Base-by-base conservation (phyloP, 2,329 filamentous ascomycete species). In the Gremmenia infestans region DNA sequence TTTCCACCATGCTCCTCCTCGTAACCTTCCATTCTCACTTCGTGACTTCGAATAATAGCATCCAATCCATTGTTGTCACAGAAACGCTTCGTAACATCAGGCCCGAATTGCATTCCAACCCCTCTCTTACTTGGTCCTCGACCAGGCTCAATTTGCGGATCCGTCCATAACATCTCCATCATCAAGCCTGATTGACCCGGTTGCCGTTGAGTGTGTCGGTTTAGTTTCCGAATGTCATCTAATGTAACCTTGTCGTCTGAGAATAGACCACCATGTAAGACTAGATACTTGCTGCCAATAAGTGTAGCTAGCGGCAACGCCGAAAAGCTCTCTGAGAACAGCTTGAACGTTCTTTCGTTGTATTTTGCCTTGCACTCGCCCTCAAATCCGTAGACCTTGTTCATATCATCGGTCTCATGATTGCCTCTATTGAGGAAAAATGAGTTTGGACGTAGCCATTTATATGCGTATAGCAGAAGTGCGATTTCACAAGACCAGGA, bases 151-250 rank as follows among this genome's bases (percentile, higher is more conserved):
- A 88, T 81, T 72, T 99, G 94, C 2, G 94, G 94, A 70, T 99
- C 94, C 0, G 94, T 97, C 94, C 94, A 99, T 48, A 99, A 82
- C 94, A 99, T 99, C 75, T 99, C 94, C 94, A 99, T 99, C 94
- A 99, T 99, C 66, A 99, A 76, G 14, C 94, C 94, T 49, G 88
- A 77, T 72, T 99, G 94, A 35, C 94, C 94, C 2, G 94, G 93
- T 68, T 97, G 93, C 59, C 90, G 82, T 74, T 97, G 94, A 71
- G 83, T 85, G 75, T 97, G 92, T 63, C 93, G 81, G 74, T 97
- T 87, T 56, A 97, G 78, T 75, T 96, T 95, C 63, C 94, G 85
- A 64, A 99, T 95, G 70, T 99, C 93, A 64, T 97, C 90, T 52
- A 99, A 77, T 0, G 89, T 92, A 61, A 93, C 81, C 64, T 89